Base-by-base conservation (phyloP, 495 filamentous ascomycete species). In the Xylaria nigripes region DNA sequence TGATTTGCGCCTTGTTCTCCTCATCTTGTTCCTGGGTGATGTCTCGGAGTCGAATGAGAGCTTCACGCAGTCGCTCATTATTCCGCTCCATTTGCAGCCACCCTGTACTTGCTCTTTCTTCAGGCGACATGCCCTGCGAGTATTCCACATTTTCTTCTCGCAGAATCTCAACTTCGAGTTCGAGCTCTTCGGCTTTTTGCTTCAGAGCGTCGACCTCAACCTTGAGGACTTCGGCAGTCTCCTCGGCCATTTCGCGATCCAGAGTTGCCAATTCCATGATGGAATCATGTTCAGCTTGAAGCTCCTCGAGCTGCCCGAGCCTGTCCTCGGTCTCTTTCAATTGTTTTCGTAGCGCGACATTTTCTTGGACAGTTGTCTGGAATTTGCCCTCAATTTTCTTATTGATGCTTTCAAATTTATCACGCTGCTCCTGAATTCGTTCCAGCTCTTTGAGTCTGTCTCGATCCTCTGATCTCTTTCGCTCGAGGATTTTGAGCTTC, bases 241-340 rank as follows among this genome's bases (percentile, higher is more conserved):
- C 92, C 68, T 96, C 92, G 2, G 93, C 94, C 90, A 97, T 96
- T 68, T 97, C 92, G 15, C 89, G 78, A 63, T 98, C 93, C 18
- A 98, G 72, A 0, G 86, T 84, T 16, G 89, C 88, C 72, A 95
- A 85, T 72, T 98, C 94, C 69, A 96, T 71, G 15, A 85, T 75
- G 6, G 82, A 79, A 16, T 96, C 93, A 68, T 93, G 82, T 48
- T 96, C 90, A 0, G 84, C 86, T 62, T 91, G 85, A 19, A 86
- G 72, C 13, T 76, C 71, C 56, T 92, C 89, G 9, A 93, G 66
- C 46, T 84, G 74, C 52, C 86, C 84, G 9, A 87, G 68, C 45
- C 76, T 78, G 13, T 76, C 68, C 57, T 90, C 85, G 6, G 82
- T 78, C 44, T 96, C 88, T 61, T 86, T 90, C 30, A 94, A 64